Base-by-base conservation (phyloP, 2,329 filamentous ascomycete species). In the Decorospora gaudefroyi region DNA sequence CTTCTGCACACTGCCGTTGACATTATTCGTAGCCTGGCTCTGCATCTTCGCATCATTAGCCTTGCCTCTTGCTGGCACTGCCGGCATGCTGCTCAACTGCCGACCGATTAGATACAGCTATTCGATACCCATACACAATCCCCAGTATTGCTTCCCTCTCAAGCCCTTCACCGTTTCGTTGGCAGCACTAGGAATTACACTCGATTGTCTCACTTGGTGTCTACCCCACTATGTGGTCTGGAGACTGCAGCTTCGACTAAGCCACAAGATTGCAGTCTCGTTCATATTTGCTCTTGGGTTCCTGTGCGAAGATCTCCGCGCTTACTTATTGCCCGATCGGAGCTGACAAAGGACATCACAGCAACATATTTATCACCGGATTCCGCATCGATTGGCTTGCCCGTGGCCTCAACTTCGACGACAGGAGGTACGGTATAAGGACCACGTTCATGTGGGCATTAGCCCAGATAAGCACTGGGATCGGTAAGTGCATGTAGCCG, bases 201-300 rank as follows among this genome's bases (percentile, higher is more conserved):
- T 64, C 8, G 61, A 65, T 28, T 18, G 40, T 7, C 28, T 59
- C 12, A 61, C 49, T 6, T 67, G 57, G 58, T 45, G 39, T 10
- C 35, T 61, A 9, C 62, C 62, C 3, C 59, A 65, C 22, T 56
- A 48, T 28, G 59, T 60, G 10, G 51, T 65, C 3, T 64, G 61
- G 64, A 48, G 38, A 12, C 32, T 63, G 6, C 56, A 47, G 17
- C 51, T 64, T 7, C 54, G 49, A 18, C 47, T 17, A 7, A 48
- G 53, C 6, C 55, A 67, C 49, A 61, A 59, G 46, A 16, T 63
- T 17, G 56, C 58, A 4, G 56, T 65, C 21, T 55, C 51, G 1
- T 27, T 12, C 9, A 52, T 67, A 15, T 67, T 67, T 19, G 51
- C 50, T 4, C 38, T 65, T 19, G 56, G 59, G 4, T 19, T 62